Conservation (phyloP, 345 rosid genomes). For the Triadica sebifera region DNA sequence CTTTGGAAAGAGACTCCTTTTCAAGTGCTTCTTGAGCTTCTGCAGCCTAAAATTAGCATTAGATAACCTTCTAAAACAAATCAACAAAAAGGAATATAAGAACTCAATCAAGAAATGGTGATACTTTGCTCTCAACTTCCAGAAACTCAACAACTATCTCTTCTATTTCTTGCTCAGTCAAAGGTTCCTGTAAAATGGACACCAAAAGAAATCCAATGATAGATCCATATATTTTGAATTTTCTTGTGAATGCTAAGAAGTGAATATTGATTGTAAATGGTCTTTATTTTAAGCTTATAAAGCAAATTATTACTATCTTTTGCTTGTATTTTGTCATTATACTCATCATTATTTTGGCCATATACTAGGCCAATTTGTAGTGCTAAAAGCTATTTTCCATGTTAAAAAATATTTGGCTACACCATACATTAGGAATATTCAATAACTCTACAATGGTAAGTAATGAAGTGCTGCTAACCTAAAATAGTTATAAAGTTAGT, state of each 20-base stretch:
- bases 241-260: not conserved
- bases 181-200: slow-evolving; percentile 54
- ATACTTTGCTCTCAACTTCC: slow-evolving; percentile 97
- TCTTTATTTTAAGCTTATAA: not conserved
- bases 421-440: too few relatives aligned
- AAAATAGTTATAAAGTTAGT: too few relatives aligned
- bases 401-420: too few relatives aligned
- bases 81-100: slow-evolving; percentile 5
- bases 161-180: slow-evolving; percentile 86
- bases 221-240: not conserved
- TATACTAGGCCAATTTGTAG: not conserved
- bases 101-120: slow-evolving; percentile 15
- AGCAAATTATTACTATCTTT: not conserved
- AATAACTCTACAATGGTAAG: too few relatives aligned
- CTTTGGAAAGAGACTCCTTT: slow-evolving; percentile 73
- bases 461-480: too few relatives aligned
- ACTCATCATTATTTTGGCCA: not conserved
- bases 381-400: too few relatives aligned
- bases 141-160: slow-evolving; percentile 72
- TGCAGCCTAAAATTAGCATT: slow-evolving; percentile 72
- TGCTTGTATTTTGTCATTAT: not conserved
- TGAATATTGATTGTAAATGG: not conserved
- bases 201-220: slow-evolving; percentile 10
- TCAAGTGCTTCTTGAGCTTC: slow-evolving; percentile 99
- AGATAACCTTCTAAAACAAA: slow-evolving; percentile 33